A percentile compares a stretch with the other conserved stretches of the same genome.
phyloP scores from a whole-genome alignment of 495 filamentous ascomycete genomes.

The Jackrogersella minutella region DNA sequence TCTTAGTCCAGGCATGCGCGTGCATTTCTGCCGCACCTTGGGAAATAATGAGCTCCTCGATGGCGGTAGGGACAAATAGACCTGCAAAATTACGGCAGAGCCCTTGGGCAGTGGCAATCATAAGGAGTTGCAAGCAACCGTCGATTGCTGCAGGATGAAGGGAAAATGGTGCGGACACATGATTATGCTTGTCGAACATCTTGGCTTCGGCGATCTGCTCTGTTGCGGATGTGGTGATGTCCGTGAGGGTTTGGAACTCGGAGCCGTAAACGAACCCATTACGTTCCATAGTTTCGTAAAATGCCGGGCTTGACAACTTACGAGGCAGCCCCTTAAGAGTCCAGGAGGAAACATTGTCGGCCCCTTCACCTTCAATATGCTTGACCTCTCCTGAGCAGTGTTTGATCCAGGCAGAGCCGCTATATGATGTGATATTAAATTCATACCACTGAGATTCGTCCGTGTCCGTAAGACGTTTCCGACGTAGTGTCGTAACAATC shows the following conservation, averaged over 20 bases:
- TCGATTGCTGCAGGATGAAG: slow-evolving; percentile 58
- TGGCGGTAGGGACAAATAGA: slow-evolving; percentile 46
- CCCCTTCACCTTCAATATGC: slow-evolving; percentile 23
- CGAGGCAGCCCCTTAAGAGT: slow-evolving; percentile 15
- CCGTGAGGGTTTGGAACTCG: slow-evolving; percentile 50
- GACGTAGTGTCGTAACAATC: slow-evolving; percentile 53
- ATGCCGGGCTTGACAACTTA: slow-evolving; percentile 30
- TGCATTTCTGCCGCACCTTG: slow-evolving; percentile 34
- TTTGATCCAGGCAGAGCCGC: slow-evolving; percentile 49
- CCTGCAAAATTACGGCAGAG: slow-evolving; percentile 40
- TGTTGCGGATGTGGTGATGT: slow-evolving; percentile 39
- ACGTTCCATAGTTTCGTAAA: slow-evolving; percentile 46
- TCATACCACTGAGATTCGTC: slow-evolving; percentile 53
- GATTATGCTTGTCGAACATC: slow-evolving; percentile 26
- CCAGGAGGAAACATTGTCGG: background rate
- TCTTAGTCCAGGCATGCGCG: slow-evolving; percentile 29
- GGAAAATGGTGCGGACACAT: slow-evolving; percentile 34
- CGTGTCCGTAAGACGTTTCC: slow-evolving; percentile 44
- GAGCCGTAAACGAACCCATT: slow-evolving; percentile 56
- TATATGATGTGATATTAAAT: slow-evolving; percentile 54
- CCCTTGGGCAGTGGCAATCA: slow-evolving; percentile 46
- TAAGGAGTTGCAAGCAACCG: slow-evolving; percentile 49
- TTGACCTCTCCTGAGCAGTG: slow-evolving; percentile 54
- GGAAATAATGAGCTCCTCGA: slow-evolving; percentile 50
- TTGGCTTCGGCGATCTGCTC: slow-evolving; percentile 36